phyloP scores from a whole-genome alignment of 208 protist genomes.

The Trypanosoma caninum region DNA sequence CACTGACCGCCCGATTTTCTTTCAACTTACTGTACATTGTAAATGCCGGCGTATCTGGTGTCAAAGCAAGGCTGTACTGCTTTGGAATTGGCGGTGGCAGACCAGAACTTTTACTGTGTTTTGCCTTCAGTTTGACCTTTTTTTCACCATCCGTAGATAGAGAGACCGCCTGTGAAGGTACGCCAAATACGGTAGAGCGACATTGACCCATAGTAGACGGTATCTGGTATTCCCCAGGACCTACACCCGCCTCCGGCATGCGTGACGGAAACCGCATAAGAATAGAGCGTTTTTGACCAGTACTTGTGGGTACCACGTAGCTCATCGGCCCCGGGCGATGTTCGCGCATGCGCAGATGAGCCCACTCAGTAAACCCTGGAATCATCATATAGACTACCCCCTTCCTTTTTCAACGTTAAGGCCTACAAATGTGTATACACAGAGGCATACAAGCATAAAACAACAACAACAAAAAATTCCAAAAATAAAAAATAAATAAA shows the following conservation, averaged over 20 bases:
- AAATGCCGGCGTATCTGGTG: constrained; percentile 59
- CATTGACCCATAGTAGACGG: constrained; percentile 56
- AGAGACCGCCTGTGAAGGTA: constrained; percentile 6
- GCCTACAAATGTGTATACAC: background rate
- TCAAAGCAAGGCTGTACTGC: constrained; percentile 69
- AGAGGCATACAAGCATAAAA: background rate
- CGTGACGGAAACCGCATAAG: constrained; percentile 28
- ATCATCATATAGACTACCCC: constrained; percentile 9
- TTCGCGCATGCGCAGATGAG: constrained; percentile 71
- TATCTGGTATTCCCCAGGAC: constrained; percentile 63
- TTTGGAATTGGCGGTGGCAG: constrained; percentile 28
- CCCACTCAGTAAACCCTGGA: constrained; percentile 71
- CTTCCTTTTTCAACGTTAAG: background rate
- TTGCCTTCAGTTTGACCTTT: background rate
- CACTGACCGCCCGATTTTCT: constrained; percentile 22
- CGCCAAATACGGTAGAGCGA: constrained; percentile 40
- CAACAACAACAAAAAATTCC: background rate
- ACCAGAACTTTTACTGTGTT: background rate
- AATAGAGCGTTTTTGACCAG: constrained; percentile 43
- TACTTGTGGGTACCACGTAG: constrained; percentile 46
- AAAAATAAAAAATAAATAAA: no score
- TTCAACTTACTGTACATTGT: constrained; percentile 54
- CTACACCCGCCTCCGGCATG: constrained; percentile 16
- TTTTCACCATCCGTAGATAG: background rate
- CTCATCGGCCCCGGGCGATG: constrained; percentile 60